Evolutionary conservation across 768 basidiomycete genomes (phyloP), one percentile per base, ranked within the genome.

Genomic region (Phylloporus scabripes): DNA sequence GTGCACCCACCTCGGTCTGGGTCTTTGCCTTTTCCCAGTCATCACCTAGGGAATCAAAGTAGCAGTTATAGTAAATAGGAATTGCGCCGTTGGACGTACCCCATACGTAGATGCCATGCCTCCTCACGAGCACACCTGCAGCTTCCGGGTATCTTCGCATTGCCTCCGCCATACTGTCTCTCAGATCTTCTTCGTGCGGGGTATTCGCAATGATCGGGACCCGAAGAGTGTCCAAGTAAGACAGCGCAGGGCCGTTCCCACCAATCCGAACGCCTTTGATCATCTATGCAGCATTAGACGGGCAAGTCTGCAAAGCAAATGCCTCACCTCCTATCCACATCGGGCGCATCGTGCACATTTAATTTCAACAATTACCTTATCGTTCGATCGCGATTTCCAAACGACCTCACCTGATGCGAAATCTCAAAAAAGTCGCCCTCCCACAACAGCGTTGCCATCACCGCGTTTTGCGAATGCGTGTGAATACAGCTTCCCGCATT

Each of bases 161-260:
- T 2, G 90, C 90, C 31, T 80, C 81, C 0, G 82, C 88, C 90
- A 94, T 92, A 53, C 87, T 85, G 36, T 88, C 88, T 52, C 83
- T 87, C 49, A 94, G 71, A 63, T 92, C 91, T 64, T 92, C 91
- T 64, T 94, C 92, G 51, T 87, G 76, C 5, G 91, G 91, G 1
- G 92, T 94, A 60, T 93, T 94, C 57, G 90, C 85, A 51, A 93
- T 94, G 60, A 94, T 92, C 0, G 91, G 92, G 2, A 94, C 72
- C 45, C 80, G 82, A 8, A 93, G 76, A 4, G 87, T 92, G 66
- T 94, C 89, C 45, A 91, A 79, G 66, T 91, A 93, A 1, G 86
- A 84, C 53, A 92, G 62, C 0, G 88, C 78, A n/a, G 70, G 66
- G 1, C 87, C 88, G n/a, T 75, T 82, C 10, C 92, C 91, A 5